Base-by-base conservation (phyloP, 169 alveolate species). In the Babesia microti region DNA sequence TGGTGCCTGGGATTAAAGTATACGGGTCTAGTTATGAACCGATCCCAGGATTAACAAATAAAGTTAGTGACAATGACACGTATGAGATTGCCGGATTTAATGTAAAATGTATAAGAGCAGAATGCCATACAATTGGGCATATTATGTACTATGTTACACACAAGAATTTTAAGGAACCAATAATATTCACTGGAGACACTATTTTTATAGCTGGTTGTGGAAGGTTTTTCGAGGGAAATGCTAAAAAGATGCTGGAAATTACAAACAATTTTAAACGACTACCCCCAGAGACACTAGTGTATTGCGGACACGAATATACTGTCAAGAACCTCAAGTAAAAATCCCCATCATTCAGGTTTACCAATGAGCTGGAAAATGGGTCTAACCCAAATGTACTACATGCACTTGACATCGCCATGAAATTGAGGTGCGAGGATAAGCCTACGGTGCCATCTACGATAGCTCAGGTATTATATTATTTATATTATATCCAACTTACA, bases 101-200 rank as follows among this genome's bases (percentile, higher is more conserved):
- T 15, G 68, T 91, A 4, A 74, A 49, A 40, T 78, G 85, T 41
- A 45, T 83, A 29, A 88, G 81, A 24, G 90, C 93, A 12, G 92
- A 97, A 3, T 91, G 97, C 59, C 97, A 91, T 63, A 91, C 97
- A n/a, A 70, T 51, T 37, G 97, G 97, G 0, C 97, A 91, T 33
- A 79, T 84, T 39, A 66, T 90, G 42, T 91, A 84, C 76, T 89
- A 83, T 51, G 79, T 85, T 34, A 55, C 50, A 12, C 67, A 56
- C 18, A 36, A 41, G 26, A 49, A 66, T 15, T 57, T 54, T 3
- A 26, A 24, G 26, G 68, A 63, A 17, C 87, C 84, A 3, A 46
- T 69, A 33, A 44, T 78, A 37, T 73, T 72, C 67, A 66, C 80
- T 19, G 87, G 98, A 1, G 98, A 92, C 53, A 92, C 98, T 1